Percentiles rank a stretch among this genome's conserved stretches.
Evolutionary conservation across 2,329 filamentous ascomycete species (phyloP).

Genomic region (Ceratocystis eucalypticola): DNA sequence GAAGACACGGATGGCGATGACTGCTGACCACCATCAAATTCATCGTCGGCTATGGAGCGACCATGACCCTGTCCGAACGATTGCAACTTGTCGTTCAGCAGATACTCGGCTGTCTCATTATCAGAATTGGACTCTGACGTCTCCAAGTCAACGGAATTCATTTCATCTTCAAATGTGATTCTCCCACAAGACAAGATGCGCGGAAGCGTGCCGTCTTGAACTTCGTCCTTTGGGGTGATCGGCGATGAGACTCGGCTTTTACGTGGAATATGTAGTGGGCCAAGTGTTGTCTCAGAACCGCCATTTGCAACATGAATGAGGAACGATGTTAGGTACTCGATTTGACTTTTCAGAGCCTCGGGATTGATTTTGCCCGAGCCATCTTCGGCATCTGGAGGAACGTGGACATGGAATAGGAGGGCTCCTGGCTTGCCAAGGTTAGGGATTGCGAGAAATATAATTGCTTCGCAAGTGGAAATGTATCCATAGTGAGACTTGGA

Average conservation of each 20-base stretch:
- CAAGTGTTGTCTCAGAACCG: not conserved
- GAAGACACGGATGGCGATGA: not conserved
- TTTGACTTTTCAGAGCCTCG: not conserved
- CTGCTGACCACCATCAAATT: not conserved
- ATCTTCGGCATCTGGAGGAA: not conserved
- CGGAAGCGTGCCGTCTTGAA: constrained; percentile 2
- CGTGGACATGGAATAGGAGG: not conserved
- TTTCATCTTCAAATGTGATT: not conserved
- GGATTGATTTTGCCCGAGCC: not conserved
- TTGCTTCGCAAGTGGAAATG: not conserved
- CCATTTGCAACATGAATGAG: not conserved
- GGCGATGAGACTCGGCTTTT: not conserved
- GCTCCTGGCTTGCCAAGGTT: not conserved
- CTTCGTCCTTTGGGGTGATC: not conserved
- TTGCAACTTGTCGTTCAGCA: not conserved
- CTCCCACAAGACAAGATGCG: not conserved
- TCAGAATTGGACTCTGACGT: not conserved
- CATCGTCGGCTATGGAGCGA: not conserved
- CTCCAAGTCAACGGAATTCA: not conserved
- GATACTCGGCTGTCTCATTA: not conserved
- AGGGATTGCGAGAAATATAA: not conserved
- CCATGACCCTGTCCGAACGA: not conserved
- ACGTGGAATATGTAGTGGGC: not conserved
- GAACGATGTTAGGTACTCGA: not conserved
- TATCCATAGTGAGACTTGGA: not conserved